Conservation (phyloP, 2,329 filamentous ascomycete genomes). For the Aspergillus brunneoviolaceus region DNA sequence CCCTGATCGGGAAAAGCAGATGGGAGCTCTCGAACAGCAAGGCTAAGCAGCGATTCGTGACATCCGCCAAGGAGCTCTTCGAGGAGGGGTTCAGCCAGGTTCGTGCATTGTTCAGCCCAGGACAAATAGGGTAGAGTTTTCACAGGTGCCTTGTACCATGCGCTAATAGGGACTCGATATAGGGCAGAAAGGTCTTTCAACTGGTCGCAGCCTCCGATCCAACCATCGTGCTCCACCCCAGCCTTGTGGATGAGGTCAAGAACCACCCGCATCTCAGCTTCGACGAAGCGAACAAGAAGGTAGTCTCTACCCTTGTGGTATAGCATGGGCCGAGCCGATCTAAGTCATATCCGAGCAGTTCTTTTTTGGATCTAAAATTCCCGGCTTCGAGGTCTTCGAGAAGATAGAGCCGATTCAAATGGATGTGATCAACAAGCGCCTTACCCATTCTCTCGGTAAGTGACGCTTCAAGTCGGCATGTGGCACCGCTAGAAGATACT, state of each 20-base stretch:
- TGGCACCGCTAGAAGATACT: background rate
- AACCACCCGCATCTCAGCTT: slow-evolving; percentile 31
- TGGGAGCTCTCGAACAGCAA: slow-evolving; percentile 35
- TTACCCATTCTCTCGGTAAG: slow-evolving; percentile 34
- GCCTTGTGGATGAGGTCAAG: slow-evolving; percentile 35
- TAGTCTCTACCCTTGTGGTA: background rate
- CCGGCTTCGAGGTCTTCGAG: slow-evolving; percentile 34
- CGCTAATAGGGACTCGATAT: background rate
- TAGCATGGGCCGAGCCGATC: background rate
- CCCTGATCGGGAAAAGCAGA: slow-evolving; percentile 28
- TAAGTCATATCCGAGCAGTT: slow-evolving; percentile 19
- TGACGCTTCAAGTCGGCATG: background rate
- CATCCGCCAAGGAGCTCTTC: slow-evolving; percentile 25
- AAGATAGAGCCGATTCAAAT: slow-evolving; percentile 12
- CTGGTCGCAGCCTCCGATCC: slow-evolving; percentile 23
- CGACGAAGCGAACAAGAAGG: slow-evolving; percentile 25
- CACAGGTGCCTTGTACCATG: background rate
- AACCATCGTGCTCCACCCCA: slow-evolving; percentile 32
- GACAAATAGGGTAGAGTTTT: background rate
- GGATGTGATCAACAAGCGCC: slow-evolving; percentile 30
- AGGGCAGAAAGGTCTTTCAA: slow-evolving; percentile 30
- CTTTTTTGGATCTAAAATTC: slow-evolving; percentile 30
- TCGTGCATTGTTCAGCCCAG: background rate
- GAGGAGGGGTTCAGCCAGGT: slow-evolving; percentile 31
- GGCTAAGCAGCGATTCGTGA: slow-evolving; percentile 28